These are phyloP conservation scores for Colletotrichum sp. DNA, from an alignment of 2,329 filamentous ascomycete genomes.

Conservation along the genomic window DNA sequence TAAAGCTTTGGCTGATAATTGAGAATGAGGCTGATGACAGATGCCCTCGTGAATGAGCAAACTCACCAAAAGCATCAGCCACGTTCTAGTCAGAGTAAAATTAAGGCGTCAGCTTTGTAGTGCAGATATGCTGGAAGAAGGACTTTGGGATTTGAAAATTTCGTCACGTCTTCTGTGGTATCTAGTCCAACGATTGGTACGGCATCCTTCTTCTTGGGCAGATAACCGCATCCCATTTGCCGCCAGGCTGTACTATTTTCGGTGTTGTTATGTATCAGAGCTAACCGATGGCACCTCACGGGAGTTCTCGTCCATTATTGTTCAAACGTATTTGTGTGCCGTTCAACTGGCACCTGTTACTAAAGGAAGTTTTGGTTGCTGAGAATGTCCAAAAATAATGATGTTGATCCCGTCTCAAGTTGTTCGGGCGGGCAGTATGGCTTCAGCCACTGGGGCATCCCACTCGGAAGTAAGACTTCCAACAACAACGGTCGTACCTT, in stretches of 20 bases:
- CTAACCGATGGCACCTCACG: background rate
- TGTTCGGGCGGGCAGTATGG: background rate
- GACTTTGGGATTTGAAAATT: background rate
- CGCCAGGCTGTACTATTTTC: background rate
- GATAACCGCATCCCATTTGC: background rate
- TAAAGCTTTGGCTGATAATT: background rate
- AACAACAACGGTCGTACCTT: background rate
- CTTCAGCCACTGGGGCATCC: background rate
- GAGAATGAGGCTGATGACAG: background rate
- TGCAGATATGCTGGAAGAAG: background rate
- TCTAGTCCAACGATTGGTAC: background rate
- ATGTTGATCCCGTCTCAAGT: background rate
- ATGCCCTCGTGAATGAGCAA: background rate
- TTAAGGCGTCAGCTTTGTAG: background rate
- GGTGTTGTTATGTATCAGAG: background rate
- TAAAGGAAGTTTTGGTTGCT: background rate
- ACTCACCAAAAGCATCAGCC: background rate
- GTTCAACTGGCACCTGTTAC: background rate
- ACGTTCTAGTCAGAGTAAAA: background rate
- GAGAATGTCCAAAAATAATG: background rate
- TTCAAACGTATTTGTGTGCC: background rate
- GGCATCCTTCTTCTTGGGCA: background rate
- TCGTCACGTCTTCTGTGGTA: background rate
- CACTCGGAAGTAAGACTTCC: background rate
- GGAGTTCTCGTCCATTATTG: background rate